Conservation (phyloP, 495 filamentous ascomycete genomes). For the Jackrogersella minutella region DNA sequence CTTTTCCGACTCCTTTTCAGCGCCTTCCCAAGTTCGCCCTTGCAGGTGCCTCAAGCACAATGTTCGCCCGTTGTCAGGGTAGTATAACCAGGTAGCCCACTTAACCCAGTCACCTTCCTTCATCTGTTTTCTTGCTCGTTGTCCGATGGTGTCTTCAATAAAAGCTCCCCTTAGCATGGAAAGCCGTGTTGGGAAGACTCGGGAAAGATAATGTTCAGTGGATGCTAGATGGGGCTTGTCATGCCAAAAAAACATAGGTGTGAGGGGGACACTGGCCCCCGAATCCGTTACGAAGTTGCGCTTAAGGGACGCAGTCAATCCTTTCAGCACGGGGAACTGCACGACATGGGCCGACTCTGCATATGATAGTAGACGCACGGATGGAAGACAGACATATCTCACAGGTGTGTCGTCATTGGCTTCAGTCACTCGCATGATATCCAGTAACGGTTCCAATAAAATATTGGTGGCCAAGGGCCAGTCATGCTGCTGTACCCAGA, state of each 20-base stretch:
- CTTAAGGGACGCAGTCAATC: slow-evolving; percentile 49
- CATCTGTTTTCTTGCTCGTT: slow-evolving; percentile 57
- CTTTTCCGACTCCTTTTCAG: slow-evolving; percentile 41
- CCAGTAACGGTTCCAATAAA: slow-evolving; percentile 47
- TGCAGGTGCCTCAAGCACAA: slow-evolving; percentile 54
- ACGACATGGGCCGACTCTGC: slow-evolving; percentile 52
- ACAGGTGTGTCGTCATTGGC: slow-evolving; percentile 36
- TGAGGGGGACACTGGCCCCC: slow-evolving; percentile 47
- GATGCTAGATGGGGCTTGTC: slow-evolving; percentile 58
- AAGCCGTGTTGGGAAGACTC: slow-evolving; percentile 51
- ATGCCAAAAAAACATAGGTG: slow-evolving; percentile 60
- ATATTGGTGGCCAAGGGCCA: slow-evolving; percentile 54
- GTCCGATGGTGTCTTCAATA: slow-evolving; percentile 57
- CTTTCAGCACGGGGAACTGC: slow-evolving; percentile 46
- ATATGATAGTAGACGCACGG: slow-evolving; percentile 54
- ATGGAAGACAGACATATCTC: slow-evolving; percentile 53
- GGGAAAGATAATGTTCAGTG: slow-evolving; percentile 53
- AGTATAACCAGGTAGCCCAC: slow-evolving; percentile 60
- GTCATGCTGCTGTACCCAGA: slow-evolving; percentile 61
- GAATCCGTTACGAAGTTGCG: slow-evolving; percentile 43
- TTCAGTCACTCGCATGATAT: slow-evolving; percentile 49
- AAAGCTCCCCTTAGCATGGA: slow-evolving; percentile 54
- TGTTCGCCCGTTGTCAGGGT: slow-evolving; percentile 50
- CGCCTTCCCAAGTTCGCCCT: slow-evolving; percentile 53
- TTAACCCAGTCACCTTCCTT: slow-evolving; percentile 54